A percentile compares a stretch with the other conserved stretches of the same genome.
These are phyloP conservation scores for Aquanectria penicillioides DNA, from an alignment of 2,329 filamentous ascomycete species.

Conservation along the genomic window DNA sequence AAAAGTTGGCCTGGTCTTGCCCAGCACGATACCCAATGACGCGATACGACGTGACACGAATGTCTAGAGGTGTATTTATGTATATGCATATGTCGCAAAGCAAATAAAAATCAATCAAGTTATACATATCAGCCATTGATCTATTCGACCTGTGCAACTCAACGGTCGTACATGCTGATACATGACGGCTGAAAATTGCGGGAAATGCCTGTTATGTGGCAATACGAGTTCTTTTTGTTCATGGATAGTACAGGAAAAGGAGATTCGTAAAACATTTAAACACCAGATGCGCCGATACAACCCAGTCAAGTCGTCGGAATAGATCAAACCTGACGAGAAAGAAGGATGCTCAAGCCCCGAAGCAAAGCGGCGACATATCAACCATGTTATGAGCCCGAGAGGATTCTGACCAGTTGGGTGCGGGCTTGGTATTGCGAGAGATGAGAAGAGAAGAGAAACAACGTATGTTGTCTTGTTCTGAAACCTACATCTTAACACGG, in stretches of 20 bases:
- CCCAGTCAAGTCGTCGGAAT: too few species aligned
- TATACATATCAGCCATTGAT: neutral
- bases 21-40: slow-evolving; percentile 21
- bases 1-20: neutral
- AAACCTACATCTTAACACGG: slow-evolving; percentile 62
- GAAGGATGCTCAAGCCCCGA: too few species aligned
- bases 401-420: too few species aligned
- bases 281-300: neutral
- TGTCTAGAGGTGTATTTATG: slow-evolving; percentile 8
- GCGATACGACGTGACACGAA: slow-evolving; percentile 15
- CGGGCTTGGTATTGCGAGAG: too few species aligned
- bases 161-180: neutral
- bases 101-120: slow-evolving; percentile 16
- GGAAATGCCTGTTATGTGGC: neutral
- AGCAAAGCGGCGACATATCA: too few species aligned
- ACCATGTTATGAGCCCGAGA: too few species aligned
- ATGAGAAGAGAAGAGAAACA: too few species aligned
- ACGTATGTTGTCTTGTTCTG: neutral
- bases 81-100: neutral
- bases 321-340: too few species aligned
- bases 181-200: neutral
- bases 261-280: neutral
- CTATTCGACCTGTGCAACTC: neutral
- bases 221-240: neutral
- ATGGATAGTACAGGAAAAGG: neutral